These are phyloP conservation scores for Aechmea fasciata DNA, from an alignment of 176 grass and related monocot genomes.

Conservation along the genomic window DNA sequence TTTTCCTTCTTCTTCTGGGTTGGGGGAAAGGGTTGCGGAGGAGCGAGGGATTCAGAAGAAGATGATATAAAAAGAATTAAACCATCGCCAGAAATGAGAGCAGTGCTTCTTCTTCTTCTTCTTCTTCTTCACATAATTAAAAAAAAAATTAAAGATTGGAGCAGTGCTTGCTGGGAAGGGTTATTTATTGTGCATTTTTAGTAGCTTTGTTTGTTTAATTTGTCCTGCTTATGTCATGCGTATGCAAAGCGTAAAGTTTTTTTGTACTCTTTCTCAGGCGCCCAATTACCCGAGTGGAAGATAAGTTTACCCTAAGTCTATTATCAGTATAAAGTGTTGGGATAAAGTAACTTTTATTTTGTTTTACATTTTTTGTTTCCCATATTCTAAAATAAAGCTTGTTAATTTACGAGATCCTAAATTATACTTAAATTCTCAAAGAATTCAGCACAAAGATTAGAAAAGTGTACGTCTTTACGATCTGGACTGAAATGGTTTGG, in stretches of 20 bases:
- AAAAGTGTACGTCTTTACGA: too few species aligned
- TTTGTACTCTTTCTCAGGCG: not conserved
- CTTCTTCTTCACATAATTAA: too few species aligned
- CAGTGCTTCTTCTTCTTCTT: not conserved
- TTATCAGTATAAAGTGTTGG: too few species aligned
- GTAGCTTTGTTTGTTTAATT: not conserved
- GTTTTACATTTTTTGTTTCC: too few species aligned
- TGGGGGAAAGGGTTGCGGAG: not conserved
- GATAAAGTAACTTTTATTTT: too few species aligned
- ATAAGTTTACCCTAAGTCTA: too few species aligned
- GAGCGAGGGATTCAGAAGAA: not conserved
- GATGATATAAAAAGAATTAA: not conserved
- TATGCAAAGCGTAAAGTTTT: not conserved
- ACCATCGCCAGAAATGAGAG: not conserved
- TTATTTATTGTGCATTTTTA: not conserved
- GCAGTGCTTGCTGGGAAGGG: not conserved
- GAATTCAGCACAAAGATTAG: too few species aligned
- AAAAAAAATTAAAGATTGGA: not conserved
- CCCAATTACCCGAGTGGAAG: not conserved
- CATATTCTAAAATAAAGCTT: too few species aligned
- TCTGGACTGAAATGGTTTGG: too few species aligned
- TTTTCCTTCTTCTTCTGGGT: not conserved
- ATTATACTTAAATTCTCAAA: too few species aligned
- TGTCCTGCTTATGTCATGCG: not conserved
- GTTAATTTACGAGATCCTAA: too few species aligned